Conservation (phyloP, 2,329 filamentous ascomycete genomes). For the Microdochium paspali region DNA sequence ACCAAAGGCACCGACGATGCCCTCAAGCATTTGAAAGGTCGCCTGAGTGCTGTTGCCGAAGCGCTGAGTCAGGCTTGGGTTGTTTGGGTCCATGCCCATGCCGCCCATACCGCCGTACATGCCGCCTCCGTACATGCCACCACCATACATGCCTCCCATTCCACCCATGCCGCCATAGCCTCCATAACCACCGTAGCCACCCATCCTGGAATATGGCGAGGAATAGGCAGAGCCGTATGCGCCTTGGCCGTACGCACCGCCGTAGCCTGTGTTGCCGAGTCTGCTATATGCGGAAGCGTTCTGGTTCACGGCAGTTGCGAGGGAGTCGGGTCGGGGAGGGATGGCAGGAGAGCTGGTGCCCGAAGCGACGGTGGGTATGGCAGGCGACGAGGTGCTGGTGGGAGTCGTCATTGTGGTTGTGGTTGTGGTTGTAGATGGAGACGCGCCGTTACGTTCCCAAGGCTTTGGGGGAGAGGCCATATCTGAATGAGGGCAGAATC, state of each 20-base stretch:
- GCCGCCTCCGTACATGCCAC: conserved; percentile 25
- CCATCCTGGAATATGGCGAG: conserved; percentile 38
- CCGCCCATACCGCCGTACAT: conserved; percentile 33
- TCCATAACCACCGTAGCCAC: conserved; percentile 22
- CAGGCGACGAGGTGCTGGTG: conserved; percentile 26
- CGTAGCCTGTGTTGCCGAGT: conserved; percentile 42
- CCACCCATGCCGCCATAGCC: conserved; percentile 29
- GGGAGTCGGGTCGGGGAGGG: conserved; percentile 70
- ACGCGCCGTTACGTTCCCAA: conserved; percentile 76
- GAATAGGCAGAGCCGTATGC: conserved; percentile 27
- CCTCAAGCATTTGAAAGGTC: conserved; percentile 97
- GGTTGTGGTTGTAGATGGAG: conserved; percentile 26
- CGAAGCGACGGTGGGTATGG: conserved; percentile 31
- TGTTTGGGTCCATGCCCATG: conserved; percentile 57
- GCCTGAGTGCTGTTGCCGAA: conserved; percentile 93
- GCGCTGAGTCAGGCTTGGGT: conserved; percentile 87
- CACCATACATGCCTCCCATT: conserved; percentile 20
- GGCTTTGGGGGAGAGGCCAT: conserved; percentile 90
- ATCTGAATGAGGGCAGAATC: conserved; percentile 1
- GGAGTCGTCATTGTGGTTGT: conserved; percentile 27
- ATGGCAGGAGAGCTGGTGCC: conserved; percentile 52
- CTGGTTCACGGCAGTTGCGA: conserved; percentile 74
- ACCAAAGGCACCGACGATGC: conserved; percentile 90
- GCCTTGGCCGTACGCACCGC: conserved; percentile 4
- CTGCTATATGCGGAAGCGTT: conserved; percentile 75